Evolutionary conservation across 176 grass and related monocot genomes (phyloP), one percentile per base, ranked within the genome.

Genomic region (Metroxylon sagu): DNA sequence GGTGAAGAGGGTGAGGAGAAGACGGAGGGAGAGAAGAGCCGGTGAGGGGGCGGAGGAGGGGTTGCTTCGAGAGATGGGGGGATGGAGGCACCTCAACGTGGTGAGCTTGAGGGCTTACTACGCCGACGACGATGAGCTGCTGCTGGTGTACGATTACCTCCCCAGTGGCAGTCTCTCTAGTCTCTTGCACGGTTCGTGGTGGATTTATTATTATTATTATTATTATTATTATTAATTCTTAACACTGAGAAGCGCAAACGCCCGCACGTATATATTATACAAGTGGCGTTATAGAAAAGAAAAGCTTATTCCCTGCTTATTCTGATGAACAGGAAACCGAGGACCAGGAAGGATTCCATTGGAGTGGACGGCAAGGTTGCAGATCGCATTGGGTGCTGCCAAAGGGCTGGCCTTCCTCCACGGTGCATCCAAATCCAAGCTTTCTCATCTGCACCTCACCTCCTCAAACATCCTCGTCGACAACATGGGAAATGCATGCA

Each of bases 391-490:
- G 69, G 91, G 71, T 26, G 83, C 91, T 68, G 86, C 91, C 19
- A 75, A 79, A 16, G 91, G 91, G 3, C 86, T 96, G 60, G 68
- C 83, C 19, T 96, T 90, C 74, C 80, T 96, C 62, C 86, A 90
- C 56, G 54, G 53, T 29, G 66, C 71, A 56, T 82, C 74, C 15
- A 79, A 85, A 54, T 65, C 64, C 49, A 72, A 21, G 39, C 62
- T 82, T 25, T 71, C 91, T 4, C 91, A 96, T 70, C 68, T 71
- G 17, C 86, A 96, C 77, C 80, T 96, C 68, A 90, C 83, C 49
- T 96, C 86, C 19, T 82, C 80, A 18, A 96, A 96, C 75, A 70
- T 96, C 71, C 83, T 96, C 39, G 30, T 90, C 27, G 83, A 90
- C 69, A 62, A 21, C 60, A 7, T 69, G 53, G 83, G 80, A 71